These are phyloP conservation scores for Phragmites australis DNA, from an alignment of 176 grass and related monocot genomes.

Conservation along the genomic window DNA sequence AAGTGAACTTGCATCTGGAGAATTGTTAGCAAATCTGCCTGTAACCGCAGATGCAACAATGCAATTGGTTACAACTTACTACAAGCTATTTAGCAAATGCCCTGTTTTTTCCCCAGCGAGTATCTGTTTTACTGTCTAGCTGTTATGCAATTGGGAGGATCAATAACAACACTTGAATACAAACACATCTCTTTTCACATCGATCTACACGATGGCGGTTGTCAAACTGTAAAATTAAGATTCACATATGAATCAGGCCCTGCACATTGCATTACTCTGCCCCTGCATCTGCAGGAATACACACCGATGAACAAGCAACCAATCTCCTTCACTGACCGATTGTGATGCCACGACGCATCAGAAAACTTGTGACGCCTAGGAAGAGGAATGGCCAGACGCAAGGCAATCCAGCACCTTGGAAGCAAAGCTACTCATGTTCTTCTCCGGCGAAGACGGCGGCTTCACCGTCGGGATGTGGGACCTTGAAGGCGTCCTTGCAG, in stretches of 20 bases:
- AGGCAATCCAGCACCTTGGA: conserved; percentile 60
- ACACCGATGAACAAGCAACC: background rate
- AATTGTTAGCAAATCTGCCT: too few species aligned
- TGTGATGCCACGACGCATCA: background rate
- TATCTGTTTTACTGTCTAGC: too few species aligned
- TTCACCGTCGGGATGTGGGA: conserved; percentile 59
- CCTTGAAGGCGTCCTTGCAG: conserved; percentile 43
- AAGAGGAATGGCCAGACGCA: conserved; percentile 21
- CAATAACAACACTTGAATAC: too few species aligned
- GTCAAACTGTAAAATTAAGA: background rate
- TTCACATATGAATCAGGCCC: too few species aligned
- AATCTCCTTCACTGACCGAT: background rate
- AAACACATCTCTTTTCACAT: too few species aligned
- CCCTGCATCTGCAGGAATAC: background rate
- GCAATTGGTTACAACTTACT: too few species aligned
- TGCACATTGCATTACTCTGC: background rate
- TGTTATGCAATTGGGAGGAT: too few species aligned
- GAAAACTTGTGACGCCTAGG: background rate
- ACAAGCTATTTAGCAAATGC: too few species aligned
- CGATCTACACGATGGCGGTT: background rate
- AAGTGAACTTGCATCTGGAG: background rate
- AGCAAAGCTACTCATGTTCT: conserved; percentile 25
- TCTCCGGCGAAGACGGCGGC: background rate
- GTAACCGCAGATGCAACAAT: background rate
- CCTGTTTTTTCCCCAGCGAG: too few species aligned